These are phyloP conservation scores for Nadsonia commutata DNA, from an alignment of 1,139 yeast genomes.

Conservation along the genomic window DNA sequence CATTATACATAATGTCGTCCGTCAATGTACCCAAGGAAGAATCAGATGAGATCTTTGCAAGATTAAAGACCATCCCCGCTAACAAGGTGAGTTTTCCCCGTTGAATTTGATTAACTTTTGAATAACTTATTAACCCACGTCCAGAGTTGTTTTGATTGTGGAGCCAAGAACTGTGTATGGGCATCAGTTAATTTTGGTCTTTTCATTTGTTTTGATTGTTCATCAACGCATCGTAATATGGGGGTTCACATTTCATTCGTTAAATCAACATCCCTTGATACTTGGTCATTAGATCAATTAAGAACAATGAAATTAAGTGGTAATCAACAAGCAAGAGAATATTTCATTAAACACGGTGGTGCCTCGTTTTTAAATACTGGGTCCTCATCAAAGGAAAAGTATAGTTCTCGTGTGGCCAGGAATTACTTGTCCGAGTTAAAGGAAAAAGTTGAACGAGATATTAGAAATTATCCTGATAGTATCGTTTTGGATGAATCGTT, in stretches of 20 bases:
- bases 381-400: slow-evolving; percentile 60
- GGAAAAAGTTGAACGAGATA: slow-evolving; percentile 52
- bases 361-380: slow-evolving; percentile 42
- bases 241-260: slow-evolving; percentile 96
- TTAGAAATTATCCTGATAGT: slow-evolving; percentile 48
- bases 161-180: slow-evolving; percentile 94
- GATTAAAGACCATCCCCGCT: slow-evolving; percentile 49
- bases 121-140: not conserved
- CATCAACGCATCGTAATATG: slow-evolving; percentile 89
- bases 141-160: slow-evolving; percentile 68
- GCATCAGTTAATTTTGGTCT: slow-evolving; percentile 95
- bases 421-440: slow-evolving; percentile 70
- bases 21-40: slow-evolving; percentile 38
- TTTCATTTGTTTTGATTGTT: slow-evolving; percentile 84
- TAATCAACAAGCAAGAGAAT: slow-evolving; percentile 72
- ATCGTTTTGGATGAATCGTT: slow-evolving; percentile 33
- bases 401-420: slow-evolving; percentile 63
- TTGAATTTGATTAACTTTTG: not conserved
- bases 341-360: slow-evolving; percentile 73
- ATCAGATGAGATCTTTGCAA: slow-evolving; percentile 41
- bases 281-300: slow-evolving; percentile 81
- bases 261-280: slow-evolving; percentile 80
- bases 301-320: slow-evolving; percentile 90
- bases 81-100: slow-evolving; percentile 34
- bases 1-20: not conserved